These are phyloP conservation scores for Lentinula edodes DNA, from an alignment of 768 basidiomycete species.

Conservation along the genomic window DNA sequence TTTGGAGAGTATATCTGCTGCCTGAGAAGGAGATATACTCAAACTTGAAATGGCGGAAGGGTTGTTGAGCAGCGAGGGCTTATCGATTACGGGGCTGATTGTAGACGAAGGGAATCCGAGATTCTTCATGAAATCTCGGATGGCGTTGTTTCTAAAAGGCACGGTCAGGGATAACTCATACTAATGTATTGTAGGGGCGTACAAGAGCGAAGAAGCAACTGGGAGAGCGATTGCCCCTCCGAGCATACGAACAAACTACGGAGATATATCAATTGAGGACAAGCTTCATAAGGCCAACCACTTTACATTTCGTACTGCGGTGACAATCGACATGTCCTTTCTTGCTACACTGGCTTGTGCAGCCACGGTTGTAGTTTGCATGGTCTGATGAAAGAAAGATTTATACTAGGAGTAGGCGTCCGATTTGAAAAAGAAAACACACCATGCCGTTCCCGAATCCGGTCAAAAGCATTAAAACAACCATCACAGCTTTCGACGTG, in stretches of 20 bases:
- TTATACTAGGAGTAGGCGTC: not conserved
- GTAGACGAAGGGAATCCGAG: conserved; percentile 30
- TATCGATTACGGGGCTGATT: conserved; percentile 41
- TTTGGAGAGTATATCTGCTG: conserved; percentile 28
- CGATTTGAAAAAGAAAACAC: not conserved
- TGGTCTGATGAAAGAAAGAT: conserved; percentile 27
- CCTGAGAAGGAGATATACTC: not conserved
- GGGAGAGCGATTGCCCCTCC: conserved; percentile 68
- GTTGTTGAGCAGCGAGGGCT: conserved; percentile 35
- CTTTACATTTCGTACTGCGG: conserved; percentile 18
- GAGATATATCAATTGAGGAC: not conserved
- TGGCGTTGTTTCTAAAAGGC: conserved; percentile 37
- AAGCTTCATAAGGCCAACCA: not conserved
- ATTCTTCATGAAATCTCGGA: conserved; percentile 33
- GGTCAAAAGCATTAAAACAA: conserved; percentile 54
- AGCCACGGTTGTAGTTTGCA: conserved; percentile 63
- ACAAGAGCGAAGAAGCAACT: conserved; percentile 55
- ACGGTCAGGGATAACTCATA: not conserved
- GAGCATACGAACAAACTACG: conserved; percentile 59
- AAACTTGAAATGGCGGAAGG: conserved; percentile 27
- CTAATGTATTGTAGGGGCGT: conserved; percentile 7
- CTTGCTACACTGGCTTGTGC: conserved; percentile 68
- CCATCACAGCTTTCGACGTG: conserved; percentile 44
- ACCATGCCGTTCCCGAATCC: conserved; percentile 59
- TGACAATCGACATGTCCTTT: conserved; percentile 73